phyloP scores from a whole-genome alignment of 768 basidiomycete species.

The Leccinum pellstonianum region DNA sequence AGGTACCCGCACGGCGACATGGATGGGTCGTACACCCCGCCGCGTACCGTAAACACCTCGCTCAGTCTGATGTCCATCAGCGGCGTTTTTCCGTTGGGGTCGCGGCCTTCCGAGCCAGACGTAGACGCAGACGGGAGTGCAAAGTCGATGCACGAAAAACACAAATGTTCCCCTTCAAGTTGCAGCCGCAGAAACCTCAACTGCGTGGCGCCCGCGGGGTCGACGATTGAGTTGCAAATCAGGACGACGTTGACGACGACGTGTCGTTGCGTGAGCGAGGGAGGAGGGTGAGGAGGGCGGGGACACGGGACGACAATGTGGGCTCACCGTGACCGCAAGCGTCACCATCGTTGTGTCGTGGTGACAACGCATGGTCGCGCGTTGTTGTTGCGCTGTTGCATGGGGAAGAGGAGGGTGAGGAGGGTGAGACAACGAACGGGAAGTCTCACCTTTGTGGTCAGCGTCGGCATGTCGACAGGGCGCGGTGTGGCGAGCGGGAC shows the following conservation, averaged over 20 bases:
- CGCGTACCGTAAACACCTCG: slow-evolving; percentile 1
- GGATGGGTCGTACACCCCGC: neutral
- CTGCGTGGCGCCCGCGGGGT: neutral
- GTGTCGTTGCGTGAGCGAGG: too few species aligned
- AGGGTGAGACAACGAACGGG: too few species aligned
- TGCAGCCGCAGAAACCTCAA: slow-evolving; percentile 4
- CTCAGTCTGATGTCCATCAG: neutral
- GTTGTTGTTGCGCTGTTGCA: too few species aligned
- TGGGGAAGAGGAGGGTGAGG: too few species aligned
- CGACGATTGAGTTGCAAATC: slow-evolving; percentile 5
- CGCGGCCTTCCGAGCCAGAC: neutral
- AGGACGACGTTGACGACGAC: neutral
- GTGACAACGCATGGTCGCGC: too few species aligned
- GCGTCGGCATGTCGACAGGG: too few species aligned
- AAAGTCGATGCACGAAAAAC: slow-evolving; percentile 5
- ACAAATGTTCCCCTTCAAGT: neutral
- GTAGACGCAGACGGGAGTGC: neutral
- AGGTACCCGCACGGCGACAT: neutral
- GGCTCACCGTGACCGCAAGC: too few species aligned
- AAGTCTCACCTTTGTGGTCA: too few species aligned
- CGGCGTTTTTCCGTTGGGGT: neutral
- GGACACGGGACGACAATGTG: too few species aligned
- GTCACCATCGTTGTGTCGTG: too few species aligned
- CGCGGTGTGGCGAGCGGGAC: too few species aligned
- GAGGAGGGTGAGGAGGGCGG: too few species aligned